A percentile compares a stretch with the other conserved stretches of the same genome.
Evolutionary conservation across 2,329 filamentous ascomycete genomes (phyloP).

Genomic region (Cladophialophora psammophila): DNA sequence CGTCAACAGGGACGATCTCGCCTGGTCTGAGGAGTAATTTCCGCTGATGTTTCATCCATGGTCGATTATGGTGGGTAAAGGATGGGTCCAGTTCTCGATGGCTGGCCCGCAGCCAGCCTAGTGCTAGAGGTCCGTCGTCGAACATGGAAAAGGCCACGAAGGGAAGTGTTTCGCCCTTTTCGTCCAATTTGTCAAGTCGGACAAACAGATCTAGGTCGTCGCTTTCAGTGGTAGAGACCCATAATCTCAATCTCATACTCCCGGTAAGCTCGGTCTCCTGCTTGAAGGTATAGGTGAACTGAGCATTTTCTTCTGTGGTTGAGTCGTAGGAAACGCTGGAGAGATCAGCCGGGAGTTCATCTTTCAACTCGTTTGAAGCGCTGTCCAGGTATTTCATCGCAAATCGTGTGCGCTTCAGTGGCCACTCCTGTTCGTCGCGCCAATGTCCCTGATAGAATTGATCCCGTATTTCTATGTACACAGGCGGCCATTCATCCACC

Average conservation of each 20-base stretch:
- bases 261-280: slow-evolving; percentile 52
- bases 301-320: slow-evolving; percentile 13
- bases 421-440: slow-evolving; percentile 7
- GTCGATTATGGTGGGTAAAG: slow-evolving; percentile 5
- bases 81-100: slow-evolving; percentile 15
- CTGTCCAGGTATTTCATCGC: slow-evolving; percentile 16
- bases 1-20: slow-evolving; percentile 19
- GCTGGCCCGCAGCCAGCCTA: slow-evolving; percentile 19
- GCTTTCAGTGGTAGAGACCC: slow-evolving; percentile 52
- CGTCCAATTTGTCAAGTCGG: slow-evolving; percentile 17
- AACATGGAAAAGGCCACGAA: slow-evolving; percentile 21
- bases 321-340: slow-evolving; percentile 1
- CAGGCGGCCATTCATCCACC: slow-evolving; percentile 18
- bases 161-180: neutral
- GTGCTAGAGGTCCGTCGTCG: slow-evolving; percentile 16
- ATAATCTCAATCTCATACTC: slow-evolving; percentile 55
- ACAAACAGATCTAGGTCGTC: slow-evolving; percentile 57
- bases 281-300: slow-evolving; percentile 47
- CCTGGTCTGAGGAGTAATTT: slow-evolving; percentile 11
- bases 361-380: slow-evolving; percentile 19
- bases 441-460: neutral
- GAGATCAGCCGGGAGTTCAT: slow-evolving; percentile 47
- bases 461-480: slow-evolving; percentile 19
- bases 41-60: slow-evolving; percentile 15
- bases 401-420: slow-evolving; percentile 13